These are phyloP conservation scores for Porpolomopsis calyptriformis DNA, from an alignment of 768 basidiomycete species.

Conservation along the genomic window DNA sequence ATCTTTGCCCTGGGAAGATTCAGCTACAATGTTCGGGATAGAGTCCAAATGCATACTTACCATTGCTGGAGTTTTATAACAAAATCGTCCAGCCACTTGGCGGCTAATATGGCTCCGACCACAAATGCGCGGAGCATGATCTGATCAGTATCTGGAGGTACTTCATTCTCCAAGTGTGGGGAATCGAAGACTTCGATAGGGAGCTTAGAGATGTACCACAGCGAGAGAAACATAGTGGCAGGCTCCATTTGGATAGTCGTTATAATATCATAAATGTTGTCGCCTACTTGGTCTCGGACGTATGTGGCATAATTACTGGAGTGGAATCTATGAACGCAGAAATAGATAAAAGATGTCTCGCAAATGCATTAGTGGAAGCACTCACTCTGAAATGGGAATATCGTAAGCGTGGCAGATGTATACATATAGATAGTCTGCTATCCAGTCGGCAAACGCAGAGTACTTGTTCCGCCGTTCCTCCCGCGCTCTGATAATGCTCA, in stretches of 20 bases:
- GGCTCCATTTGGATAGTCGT: background rate
- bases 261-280: background rate
- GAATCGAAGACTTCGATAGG: background rate
- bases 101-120: conserved; percentile 45
- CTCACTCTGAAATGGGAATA: too few relatives aligned
- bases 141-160: conserved; percentile 23
- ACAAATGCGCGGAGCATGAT: conserved; percentile 40
- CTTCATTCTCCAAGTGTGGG: conserved; percentile 25
- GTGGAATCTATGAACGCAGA: background rate
- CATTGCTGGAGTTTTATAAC: conserved; percentile 42
- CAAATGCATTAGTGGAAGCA: too few relatives aligned
- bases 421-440: background rate
- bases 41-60: conserved; percentile 23
- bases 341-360: background rate
- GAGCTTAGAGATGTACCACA: conserved; percentile 50
- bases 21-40: background rate
- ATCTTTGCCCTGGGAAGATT: too few relatives aligned
- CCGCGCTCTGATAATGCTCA: too few relatives aligned
- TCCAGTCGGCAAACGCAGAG: background rate
- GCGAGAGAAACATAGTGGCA: conserved; percentile 36
- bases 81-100: conserved; percentile 54
- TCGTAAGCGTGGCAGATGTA: background rate
- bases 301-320: background rate
- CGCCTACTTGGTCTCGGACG: background rate
- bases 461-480: too few relatives aligned